Evolutionary conservation across 2,329 filamentous ascomycete genomes (phyloP).

Genomic region (Pleurostoma richardsiae): DNA sequence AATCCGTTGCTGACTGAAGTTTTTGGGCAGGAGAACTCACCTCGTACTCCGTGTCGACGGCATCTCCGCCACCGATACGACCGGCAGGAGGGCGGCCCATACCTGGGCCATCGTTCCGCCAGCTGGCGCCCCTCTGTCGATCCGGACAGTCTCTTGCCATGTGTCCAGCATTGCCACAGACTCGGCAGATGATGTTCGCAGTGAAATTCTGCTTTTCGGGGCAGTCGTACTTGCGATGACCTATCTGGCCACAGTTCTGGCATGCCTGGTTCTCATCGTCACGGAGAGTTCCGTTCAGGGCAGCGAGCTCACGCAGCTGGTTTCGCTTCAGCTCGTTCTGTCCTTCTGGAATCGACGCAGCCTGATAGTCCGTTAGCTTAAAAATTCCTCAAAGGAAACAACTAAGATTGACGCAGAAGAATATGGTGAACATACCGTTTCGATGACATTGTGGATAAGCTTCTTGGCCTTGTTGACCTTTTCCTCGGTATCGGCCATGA

Average conservation of each 20-base stretch:
- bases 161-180: constrained; percentile 95
- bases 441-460: constrained; percentile 96
- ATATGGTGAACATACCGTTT: constrained; percentile 66
- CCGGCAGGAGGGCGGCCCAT: constrained; percentile 52
- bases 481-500: constrained; percentile 99
- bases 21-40: constrained; percentile 43
- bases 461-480: constrained; percentile 99
- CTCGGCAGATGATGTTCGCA: constrained; percentile 97
- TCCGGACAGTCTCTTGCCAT: constrained; percentile 99
- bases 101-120: constrained; percentile 71
- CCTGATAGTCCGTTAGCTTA: constrained; percentile 46
- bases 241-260: constrained; percentile 98
- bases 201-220: constrained; percentile 97
- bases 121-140: constrained; percentile 81
- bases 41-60: constrained; percentile 91
- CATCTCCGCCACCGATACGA: constrained; percentile 71
- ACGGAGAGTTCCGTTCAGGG: constrained; percentile 96
- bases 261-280: constrained; percentile 99
- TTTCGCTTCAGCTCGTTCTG: constrained; percentile 99
- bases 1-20: constrained; percentile 10
- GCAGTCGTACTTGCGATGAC: constrained; percentile 97
- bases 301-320: constrained; percentile 93
- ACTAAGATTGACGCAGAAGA: background rate
- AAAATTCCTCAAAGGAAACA: background rate
- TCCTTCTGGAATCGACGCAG: constrained; percentile 95